phyloP scores from a whole-genome alignment of 2,329 filamentous ascomycete genomes.

The Aspergillus ruber region DNA sequence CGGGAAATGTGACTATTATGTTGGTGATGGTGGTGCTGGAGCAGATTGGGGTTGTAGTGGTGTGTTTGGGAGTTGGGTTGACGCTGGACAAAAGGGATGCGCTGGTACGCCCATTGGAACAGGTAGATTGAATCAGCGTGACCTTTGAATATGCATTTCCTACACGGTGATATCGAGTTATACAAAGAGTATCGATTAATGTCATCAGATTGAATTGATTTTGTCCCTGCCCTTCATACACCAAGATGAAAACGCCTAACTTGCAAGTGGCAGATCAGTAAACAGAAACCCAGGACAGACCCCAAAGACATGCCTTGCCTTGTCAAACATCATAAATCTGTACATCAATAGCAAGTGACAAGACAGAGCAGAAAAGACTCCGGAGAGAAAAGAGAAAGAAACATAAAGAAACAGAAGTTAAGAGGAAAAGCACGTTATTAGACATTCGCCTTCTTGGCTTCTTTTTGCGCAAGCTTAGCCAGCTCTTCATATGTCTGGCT shows the following conservation, averaged over 20 bases:
- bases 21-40: constrained; percentile 46
- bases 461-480: constrained; percentile 54
- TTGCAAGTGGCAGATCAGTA: constrained; percentile 30
- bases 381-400: constrained; percentile 19
- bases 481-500: constrained; percentile 51
- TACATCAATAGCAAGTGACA: constrained; percentile 27
- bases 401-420: constrained; percentile 6
- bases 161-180: no score
- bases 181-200: background rate
- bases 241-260: constrained; percentile 33
- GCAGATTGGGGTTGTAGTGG: constrained; percentile 44
- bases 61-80: constrained; percentile 33
- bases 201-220: constrained; percentile 7
- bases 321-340: constrained; percentile 30
- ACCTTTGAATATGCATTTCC: no score
- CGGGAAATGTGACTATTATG: constrained; percentile 34
- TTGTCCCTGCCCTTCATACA: constrained; percentile 35
- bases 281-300: constrained; percentile 30
- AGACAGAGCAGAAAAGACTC: constrained; percentile 16
- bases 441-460: constrained; percentile 52
- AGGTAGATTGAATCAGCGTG: no score
- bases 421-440: constrained; percentile 15
- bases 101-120: no score
- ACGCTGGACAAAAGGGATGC: constrained; percentile 3
- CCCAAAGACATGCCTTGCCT: constrained; percentile 33